Base-by-base conservation (phyloP, 352 stramenopile genomes). In the Pythium guiyangense region DNA sequence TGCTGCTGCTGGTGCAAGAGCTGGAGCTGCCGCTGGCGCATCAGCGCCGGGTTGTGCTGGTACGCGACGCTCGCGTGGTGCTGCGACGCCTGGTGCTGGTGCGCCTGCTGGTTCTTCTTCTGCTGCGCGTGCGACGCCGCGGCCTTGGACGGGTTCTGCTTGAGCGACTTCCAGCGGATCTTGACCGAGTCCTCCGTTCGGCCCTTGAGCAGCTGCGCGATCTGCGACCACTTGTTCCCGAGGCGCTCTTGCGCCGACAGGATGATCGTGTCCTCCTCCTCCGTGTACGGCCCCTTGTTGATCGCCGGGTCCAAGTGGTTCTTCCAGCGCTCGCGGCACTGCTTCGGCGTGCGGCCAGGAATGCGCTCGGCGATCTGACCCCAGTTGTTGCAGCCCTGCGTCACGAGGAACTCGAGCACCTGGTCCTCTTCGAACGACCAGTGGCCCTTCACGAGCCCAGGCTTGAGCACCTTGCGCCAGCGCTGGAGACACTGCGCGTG, bases 151-250 rank as follows among this genome's bases (percentile, higher is more conserved):
- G 84, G 84, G 61, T 94, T 94, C 56, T 94, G 84, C 71, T 94
- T 90, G 22, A 94, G 64, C 47, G 81, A 92, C 56, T 94, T 96
- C 84, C 84, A 98, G 14, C 88, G 77, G 54, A 97, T 98, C 69
- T 98, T 98, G 25, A 98, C 90, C n/a, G 91, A 93, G 63, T 98
- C 92, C 40, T 98, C 90, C 2, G 86, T 95, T 22, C 92, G 80
- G 2, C 92, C 94, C 47, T 88, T 86, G 5, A 98, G 68, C 39
- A 96, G 73, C 63, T 98, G 96, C 18, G 96, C 87, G 67, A 98
- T 98, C 60, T 98, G 88, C 2, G 91, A 96, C 96, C 96, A 99
- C 52, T 96, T 95, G 71, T 98, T 98, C 39, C 96, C 96, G 12
- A 98, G 83, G 22, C 81, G 83, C 42, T 84, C 79, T 56, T 98